phyloP scores from a whole-genome alignment of 768 basidiomycete genomes.

The Suillus plorans region DNA sequence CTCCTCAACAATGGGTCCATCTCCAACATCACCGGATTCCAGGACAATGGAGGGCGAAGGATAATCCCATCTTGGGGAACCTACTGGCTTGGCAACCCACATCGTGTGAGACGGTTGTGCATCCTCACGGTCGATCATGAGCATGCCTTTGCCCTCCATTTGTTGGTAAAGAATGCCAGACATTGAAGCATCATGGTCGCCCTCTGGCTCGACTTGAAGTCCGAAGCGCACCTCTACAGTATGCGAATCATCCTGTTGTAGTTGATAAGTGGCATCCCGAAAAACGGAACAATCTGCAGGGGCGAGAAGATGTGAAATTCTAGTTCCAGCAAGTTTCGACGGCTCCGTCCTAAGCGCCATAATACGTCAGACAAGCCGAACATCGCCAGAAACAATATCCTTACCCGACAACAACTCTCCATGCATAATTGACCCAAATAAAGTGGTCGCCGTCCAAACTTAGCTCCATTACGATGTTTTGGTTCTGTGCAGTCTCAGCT shows the following conservation, averaged over 20 bases:
- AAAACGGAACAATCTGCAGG: constrained; percentile 82
- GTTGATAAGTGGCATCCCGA: constrained; percentile 77
- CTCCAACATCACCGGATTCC: constrained; percentile 43
- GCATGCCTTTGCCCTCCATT: constrained; percentile 98
- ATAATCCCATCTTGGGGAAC: constrained; percentile 66
- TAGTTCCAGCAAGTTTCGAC: constrained; percentile 70
- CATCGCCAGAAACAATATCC: constrained; percentile 23
- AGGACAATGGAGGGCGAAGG: constrained; percentile 61
- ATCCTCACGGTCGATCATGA: constrained; percentile 91
- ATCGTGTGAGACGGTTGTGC: constrained; percentile 91
- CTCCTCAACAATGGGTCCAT: constrained; percentile 35
- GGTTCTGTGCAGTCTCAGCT: constrained; percentile 93
- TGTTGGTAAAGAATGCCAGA: constrained; percentile 64
- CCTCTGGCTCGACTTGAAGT: constrained; percentile 68
- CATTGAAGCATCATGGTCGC: constrained; percentile 52
- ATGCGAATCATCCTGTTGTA: constrained; percentile 89
- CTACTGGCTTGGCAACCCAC: constrained; percentile 93
- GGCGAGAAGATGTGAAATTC: constrained; percentile 79
- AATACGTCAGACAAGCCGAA: constrained; percentile 17
- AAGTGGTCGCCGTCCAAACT: constrained; percentile 93
- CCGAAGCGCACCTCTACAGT: constrained; percentile 92
- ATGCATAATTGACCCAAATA: constrained; percentile 95
- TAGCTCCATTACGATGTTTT: constrained; percentile 95
- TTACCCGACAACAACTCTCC: constrained; percentile 89
- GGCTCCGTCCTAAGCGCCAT: constrained; percentile 69